A percentile compares a stretch with the other conserved stretches of the same genome.
These are phyloP conservation scores for Trametes villosa DNA, from an alignment of 768 basidiomycete species.

Conservation along the genomic window DNA sequence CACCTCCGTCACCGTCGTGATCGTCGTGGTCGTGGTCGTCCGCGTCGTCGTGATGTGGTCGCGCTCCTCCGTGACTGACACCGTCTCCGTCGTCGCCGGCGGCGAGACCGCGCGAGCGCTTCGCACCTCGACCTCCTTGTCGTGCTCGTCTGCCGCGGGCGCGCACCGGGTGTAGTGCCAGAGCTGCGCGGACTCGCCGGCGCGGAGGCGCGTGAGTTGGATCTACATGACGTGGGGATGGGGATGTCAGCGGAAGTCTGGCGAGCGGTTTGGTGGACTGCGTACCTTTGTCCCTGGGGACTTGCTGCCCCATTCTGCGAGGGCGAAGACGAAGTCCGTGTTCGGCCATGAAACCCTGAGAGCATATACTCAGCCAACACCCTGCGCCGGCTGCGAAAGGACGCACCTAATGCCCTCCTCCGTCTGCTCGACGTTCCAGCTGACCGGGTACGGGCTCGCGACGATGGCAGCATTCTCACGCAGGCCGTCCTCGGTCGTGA, in stretches of 20 bases:
- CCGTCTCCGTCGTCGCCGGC: conserved; percentile 27
- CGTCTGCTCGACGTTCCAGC: conserved; percentile 29
- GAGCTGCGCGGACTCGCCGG: conserved; percentile 26
- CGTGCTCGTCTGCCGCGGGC: conserved; percentile 18
- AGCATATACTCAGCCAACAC: not conserved
- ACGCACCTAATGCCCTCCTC: conserved; percentile 26
- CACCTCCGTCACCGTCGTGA: conserved; percentile 33
- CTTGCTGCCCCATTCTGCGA: conserved; percentile 26
- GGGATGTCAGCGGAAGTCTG: not conserved
- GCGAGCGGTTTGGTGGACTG: not conserved
- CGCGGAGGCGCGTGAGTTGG: conserved; percentile 22
- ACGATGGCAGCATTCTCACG: conserved; percentile 23
- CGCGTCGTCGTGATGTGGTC: conserved; percentile 31
- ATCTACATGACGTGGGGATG: conserved; percentile 15
- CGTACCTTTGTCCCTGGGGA: conserved; percentile 29
- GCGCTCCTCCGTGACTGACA: conserved; percentile 29
- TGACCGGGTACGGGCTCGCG: conserved; percentile 32
- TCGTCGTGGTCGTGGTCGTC: conserved; percentile 33
- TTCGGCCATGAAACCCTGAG: conserved; percentile 32
- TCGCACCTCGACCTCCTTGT: conserved; percentile 12
- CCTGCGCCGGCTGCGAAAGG: not conserved
- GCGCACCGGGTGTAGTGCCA: conserved; percentile 31
- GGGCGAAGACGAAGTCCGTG: conserved; percentile 26
- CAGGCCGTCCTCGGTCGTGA: conserved; percentile 27
- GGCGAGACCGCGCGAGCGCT: conserved; percentile 13